Evolutionary conservation across 225 moss, liverwort and hornwort genomes (phyloP).

Genomic region (Ulota crispa): DNA sequence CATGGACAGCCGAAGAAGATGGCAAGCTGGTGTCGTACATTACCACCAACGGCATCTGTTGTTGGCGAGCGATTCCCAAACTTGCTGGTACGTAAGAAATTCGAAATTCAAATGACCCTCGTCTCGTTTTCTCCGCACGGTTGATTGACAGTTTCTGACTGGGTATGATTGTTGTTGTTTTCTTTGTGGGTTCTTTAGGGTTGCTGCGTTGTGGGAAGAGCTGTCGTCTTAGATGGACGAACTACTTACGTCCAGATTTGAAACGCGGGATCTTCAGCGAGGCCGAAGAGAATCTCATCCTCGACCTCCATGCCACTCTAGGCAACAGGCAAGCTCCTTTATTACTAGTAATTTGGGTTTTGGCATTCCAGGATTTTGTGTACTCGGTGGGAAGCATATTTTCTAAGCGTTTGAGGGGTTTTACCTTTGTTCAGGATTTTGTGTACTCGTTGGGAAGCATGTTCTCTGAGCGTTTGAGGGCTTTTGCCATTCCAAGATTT

Average conservation of each 20-base stretch:
- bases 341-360: too few species aligned
- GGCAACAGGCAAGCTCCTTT: slow-evolving; percentile 38
- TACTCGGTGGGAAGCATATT: too few species aligned
- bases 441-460: too few species aligned
- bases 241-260: slow-evolving; percentile 53
- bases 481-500: too few species aligned
- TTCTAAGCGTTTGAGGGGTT: background rate
- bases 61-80: slow-evolving; percentile 60
- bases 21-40: slow-evolving; percentile 41
- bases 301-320: slow-evolving; percentile 42
- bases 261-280: slow-evolving; percentile 55
- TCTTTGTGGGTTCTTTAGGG: slow-evolving; percentile 5
- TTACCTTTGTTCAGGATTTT: too few species aligned
- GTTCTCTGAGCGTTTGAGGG: too few species aligned
- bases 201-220: slow-evolving; percentile 55
- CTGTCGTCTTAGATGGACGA: slow-evolving; percentile 61
- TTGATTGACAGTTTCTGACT: background rate
- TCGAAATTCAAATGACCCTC: too few species aligned
- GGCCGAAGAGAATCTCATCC: slow-evolving; percentile 46
- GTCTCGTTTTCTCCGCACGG: too few species aligned
- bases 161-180: background rate
- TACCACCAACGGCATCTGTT: slow-evolving; percentile 45
- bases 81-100: slow-evolving; percentile 33
- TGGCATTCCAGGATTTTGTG: too few species aligned
- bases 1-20: slow-evolving; percentile 61